phyloP scores from a whole-genome alignment of 768 basidiomycete genomes.

The Chlorophyllum brunneum region DNA sequence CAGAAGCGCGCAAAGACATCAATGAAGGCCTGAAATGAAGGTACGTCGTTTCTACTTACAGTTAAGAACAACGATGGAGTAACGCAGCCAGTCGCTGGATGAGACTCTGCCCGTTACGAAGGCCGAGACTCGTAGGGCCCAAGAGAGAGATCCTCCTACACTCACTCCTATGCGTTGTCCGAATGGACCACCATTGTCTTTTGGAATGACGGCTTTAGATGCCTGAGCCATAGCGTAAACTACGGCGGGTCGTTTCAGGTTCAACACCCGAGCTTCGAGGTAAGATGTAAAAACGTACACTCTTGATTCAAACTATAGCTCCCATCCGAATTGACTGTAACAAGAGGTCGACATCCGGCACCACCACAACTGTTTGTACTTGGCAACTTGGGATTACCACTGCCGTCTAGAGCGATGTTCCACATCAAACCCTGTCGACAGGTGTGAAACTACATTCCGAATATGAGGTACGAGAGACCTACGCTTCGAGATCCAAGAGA shows the following conservation, averaged over 20 bases:
- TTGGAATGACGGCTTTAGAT: constrained; percentile 68
- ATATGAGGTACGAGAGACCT: constrained; percentile 14
- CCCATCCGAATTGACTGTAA: constrained; percentile 61
- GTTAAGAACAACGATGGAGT: constrained; percentile 73
- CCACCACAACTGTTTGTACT: constrained; percentile 60
- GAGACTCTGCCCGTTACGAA: constrained; percentile 56
- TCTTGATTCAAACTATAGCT: constrained; percentile 69
- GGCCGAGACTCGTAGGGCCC: constrained; percentile 62
- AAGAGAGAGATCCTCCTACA: constrained; percentile 51
- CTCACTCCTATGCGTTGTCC: constrained; percentile 64
- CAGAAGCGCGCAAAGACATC: not conserved
- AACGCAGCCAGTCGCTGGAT: constrained; percentile 55
- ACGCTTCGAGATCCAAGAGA: constrained; percentile 37
- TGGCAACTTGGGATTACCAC: constrained; percentile 61
- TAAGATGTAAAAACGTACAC: constrained; percentile 36
- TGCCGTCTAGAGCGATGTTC: constrained; percentile 66
- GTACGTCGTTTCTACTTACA: constrained; percentile 31
- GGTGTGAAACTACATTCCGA: constrained; percentile 11
- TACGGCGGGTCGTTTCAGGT: no score
- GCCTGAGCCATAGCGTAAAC: constrained; percentile 74
- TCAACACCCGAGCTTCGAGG: not conserved
- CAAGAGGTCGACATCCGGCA: constrained; percentile 62
- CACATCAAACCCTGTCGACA: constrained; percentile 57
- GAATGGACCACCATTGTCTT: constrained; percentile 63
- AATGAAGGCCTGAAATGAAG: not conserved